These are phyloP conservation scores for Musa beccarii DNA, from an alignment of 176 grass and related monocot species.

Conservation along the genomic window DNA sequence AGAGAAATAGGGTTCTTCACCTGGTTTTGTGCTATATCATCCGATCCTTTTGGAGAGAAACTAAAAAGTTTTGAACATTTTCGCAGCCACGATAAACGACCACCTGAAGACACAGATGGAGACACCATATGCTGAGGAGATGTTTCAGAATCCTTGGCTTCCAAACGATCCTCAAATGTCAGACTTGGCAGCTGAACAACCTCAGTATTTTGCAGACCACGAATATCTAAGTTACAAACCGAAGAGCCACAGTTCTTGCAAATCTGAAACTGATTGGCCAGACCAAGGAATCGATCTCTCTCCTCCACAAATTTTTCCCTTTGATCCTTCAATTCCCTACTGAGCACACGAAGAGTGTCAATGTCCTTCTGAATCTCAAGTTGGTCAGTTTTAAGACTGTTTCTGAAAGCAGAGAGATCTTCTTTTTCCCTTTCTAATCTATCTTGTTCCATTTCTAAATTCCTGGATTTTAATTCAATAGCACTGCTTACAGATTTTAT, in stretches of 20 bases:
- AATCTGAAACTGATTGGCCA: slow-evolving; percentile 55
- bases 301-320: slow-evolving; percentile 65
- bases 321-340: slow-evolving; percentile 52
- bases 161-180: slow-evolving; percentile 23
- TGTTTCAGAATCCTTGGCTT: slow-evolving; percentile 23
- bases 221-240: slow-evolving; percentile 48
- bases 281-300: slow-evolving; percentile 33
- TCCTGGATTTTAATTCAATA: slow-evolving; percentile 66
- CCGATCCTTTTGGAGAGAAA: slow-evolving; percentile 54
- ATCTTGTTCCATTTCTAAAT: slow-evolving; percentile 50
- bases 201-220: slow-evolving; percentile 29
- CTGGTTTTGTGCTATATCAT: slow-evolving; percentile 28
- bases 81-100: slow-evolving; percentile 56
- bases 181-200: slow-evolving; percentile 53
- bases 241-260: slow-evolving; percentile 72
- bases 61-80: slow-evolving; percentile 81
- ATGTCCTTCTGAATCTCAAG: slow-evolving; percentile 74
- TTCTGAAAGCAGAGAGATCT: slow-evolving; percentile 36
- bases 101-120: slow-evolving; percentile 37
- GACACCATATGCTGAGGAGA: slow-evolving; percentile 29
- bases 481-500: slow-evolving; percentile 42
- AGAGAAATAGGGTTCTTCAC: slow-evolving; percentile 39
- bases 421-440: slow-evolving; percentile 48
- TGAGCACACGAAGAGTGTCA: slow-evolving; percentile 51
- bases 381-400: slow-evolving; percentile 61